Percentiles rank a stretch among this genome's conserved stretches.
phyloP scores from a whole-genome alignment of 129 eudicot genomes.

The Tagetes erecta region DNA sequence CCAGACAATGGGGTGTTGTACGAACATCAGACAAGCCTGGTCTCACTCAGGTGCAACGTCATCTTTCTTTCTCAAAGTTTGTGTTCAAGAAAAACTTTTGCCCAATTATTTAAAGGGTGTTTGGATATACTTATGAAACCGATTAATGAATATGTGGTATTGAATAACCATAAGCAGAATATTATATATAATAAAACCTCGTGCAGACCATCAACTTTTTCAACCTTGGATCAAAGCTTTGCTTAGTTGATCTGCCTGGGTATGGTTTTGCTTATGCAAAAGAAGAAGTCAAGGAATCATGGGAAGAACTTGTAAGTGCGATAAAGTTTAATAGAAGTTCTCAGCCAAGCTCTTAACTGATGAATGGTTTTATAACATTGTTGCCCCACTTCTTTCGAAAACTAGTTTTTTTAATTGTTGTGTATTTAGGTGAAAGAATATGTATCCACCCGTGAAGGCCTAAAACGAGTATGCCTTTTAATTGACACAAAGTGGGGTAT shows the following conservation, averaged over 20 bases:
- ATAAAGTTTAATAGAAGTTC: not conserved
- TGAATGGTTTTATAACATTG: not conserved
- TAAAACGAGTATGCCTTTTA: constrained; percentile 85
- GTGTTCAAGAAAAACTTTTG: not conserved
- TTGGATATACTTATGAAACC: not conserved
- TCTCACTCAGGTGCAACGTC: constrained; percentile 77
- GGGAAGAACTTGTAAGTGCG: constrained; percentile 94
- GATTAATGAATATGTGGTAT: too few relatives aligned
- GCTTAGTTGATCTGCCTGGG: constrained; percentile 90
- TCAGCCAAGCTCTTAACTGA: constrained; percentile 3
- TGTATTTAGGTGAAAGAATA: constrained; percentile 84
- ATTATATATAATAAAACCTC: constrained; percentile 15
- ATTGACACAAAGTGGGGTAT: constrained; percentile 98
- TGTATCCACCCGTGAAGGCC: constrained; percentile 80
- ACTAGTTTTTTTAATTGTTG: not conserved
- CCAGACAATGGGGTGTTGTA: constrained; percentile 97
- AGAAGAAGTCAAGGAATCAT: constrained; percentile 90
- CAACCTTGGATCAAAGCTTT: constrained; percentile 79
- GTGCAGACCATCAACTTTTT: constrained; percentile 84
- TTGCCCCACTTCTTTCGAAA: constrained; percentile 9
- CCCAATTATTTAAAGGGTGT: not conserved
- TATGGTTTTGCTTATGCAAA: constrained; percentile 98
- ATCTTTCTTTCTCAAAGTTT: constrained; percentile 4
- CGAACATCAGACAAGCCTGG: constrained; percentile 98
- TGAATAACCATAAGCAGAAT: not conserved